Evolutionary conservation across 495 filamentous ascomycete species (phyloP).

Genomic region (Annulohypoxylon moriforme): DNA sequence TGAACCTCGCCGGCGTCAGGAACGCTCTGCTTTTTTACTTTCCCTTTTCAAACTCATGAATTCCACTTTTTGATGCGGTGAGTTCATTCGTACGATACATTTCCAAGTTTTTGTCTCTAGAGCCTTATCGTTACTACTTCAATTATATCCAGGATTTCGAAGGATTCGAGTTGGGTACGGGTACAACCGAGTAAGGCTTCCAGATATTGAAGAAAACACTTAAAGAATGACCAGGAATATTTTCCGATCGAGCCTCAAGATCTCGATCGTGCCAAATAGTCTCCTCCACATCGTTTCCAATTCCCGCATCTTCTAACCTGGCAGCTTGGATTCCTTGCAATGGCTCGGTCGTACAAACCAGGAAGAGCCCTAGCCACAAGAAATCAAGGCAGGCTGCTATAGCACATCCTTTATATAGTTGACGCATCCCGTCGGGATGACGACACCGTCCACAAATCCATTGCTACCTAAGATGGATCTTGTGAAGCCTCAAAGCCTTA

Average conservation of each 20-base stretch:
- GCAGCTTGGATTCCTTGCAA: slow-evolving; percentile 7
- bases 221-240: slow-evolving; percentile 11
- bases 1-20: slow-evolving; percentile 25
- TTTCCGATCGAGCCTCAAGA: slow-evolving; percentile 42
- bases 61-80: slow-evolving; percentile 15
- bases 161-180: not conserved
- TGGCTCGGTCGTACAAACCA: slow-evolving; percentile 12
- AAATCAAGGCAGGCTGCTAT: slow-evolving; percentile 40
- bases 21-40: slow-evolving; percentile 19
- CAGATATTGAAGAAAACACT: not conserved
- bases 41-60: not conserved
- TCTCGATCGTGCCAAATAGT: slow-evolving; percentile 34
- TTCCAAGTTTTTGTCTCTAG: slow-evolving; percentile 19
- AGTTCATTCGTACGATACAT: not conserved
- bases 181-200: slow-evolving; percentile 12
- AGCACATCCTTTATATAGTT: slow-evolving; percentile 21
- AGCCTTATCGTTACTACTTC: slow-evolving; percentile 11
- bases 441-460: slow-evolving; percentile 21
- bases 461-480: slow-evolving; percentile 10
- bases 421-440: slow-evolving; percentile 35
- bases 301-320: slow-evolving; percentile 9
- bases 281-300: slow-evolving; percentile 9
- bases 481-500: slow-evolving; percentile 30
- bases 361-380: slow-evolving; percentile 15
- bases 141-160: slow-evolving; percentile 9